A percentile compares a stretch with the other conserved stretches of the same genome.
Evolutionary conservation across 2,329 filamentous ascomycete species (phyloP).

Genomic region (Sporothrix luriei): DNA sequence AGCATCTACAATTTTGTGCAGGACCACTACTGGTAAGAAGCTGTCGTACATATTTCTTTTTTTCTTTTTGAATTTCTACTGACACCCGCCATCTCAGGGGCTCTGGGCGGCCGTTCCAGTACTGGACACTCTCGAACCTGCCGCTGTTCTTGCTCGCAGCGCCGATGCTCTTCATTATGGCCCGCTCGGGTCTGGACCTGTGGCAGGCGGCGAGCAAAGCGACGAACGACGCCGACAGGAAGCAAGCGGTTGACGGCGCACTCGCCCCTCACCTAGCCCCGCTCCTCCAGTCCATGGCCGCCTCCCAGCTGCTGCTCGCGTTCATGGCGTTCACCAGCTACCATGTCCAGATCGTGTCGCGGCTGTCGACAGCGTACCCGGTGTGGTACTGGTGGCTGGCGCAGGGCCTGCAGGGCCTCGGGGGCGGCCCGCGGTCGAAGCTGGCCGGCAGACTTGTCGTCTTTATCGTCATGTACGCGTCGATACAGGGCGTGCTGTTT

Average conservation of each 20-base stretch:
- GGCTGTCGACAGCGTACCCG: slow-evolving; percentile 84
- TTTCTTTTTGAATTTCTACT: background rate
- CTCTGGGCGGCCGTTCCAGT: slow-evolving; percentile 74
- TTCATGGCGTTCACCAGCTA: slow-evolving; percentile 74
- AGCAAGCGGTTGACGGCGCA: background rate
- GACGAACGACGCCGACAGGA: slow-evolving; percentile 24
- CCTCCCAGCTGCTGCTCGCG: slow-evolving; percentile 72
- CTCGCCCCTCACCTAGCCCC: slow-evolving; percentile 35
- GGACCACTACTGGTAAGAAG: slow-evolving; percentile 77
- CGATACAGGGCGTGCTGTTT: slow-evolving; percentile 81
- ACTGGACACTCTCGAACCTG: slow-evolving; percentile 85
- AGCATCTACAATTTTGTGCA: slow-evolving; percentile 94
- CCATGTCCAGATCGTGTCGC: slow-evolving; percentile 91
- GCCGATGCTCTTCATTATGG: slow-evolving; percentile 72
- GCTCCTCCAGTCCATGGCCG: slow-evolving; percentile 62
- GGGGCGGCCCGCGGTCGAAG: slow-evolving; percentile 29
- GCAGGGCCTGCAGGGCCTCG: slow-evolving; percentile 43
- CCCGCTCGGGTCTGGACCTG: slow-evolving; percentile 59
- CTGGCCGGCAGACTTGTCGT: slow-evolving; percentile 51
- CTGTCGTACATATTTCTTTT: background rate
- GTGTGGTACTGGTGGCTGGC: slow-evolving; percentile 87
- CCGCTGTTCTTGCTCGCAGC: slow-evolving; percentile 83
- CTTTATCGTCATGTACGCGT: slow-evolving; percentile 78
- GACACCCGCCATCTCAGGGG: slow-evolving; percentile 60
- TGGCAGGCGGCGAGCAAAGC: slow-evolving; percentile 35